These are phyloP conservation scores for Xylaria digitata DNA, from an alignment of 2,329 filamentous ascomycete genomes.

Conservation along the genomic window DNA sequence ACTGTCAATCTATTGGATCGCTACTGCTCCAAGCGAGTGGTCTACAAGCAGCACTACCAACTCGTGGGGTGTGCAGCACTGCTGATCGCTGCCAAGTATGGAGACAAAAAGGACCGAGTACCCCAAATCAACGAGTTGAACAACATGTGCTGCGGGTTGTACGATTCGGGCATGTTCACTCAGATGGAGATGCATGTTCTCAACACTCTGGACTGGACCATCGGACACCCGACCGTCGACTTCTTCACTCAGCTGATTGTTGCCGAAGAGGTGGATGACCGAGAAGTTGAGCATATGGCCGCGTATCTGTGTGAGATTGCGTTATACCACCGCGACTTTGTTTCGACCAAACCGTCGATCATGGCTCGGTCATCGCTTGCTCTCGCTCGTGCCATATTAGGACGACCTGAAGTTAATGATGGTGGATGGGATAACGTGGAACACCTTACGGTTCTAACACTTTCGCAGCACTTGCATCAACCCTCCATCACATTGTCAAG, in stretches of 20 bases:
- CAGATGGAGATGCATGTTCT: constrained; percentile 99
- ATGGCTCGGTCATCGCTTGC: constrained; percentile 90
- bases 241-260: constrained; percentile 91
- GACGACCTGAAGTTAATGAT: constrained; percentile 79
- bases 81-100: constrained; percentile 97
- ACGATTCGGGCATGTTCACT: constrained; percentile 99
- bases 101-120: constrained; percentile 98
- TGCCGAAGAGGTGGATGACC: constrained; percentile 80
- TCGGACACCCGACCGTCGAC: constrained; percentile 96
- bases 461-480: constrained; percentile 69
- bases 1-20: constrained; percentile 96
- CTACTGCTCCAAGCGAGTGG: constrained; percentile 96
- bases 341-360: constrained; percentile 89
- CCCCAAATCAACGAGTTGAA: constrained; percentile 96
- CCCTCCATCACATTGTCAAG: constrained; percentile 68
- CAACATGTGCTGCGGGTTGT: constrained; percentile 98
- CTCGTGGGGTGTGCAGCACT: constrained; percentile 95
- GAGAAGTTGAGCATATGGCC: constrained; percentile 93
- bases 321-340: constrained; percentile 96
- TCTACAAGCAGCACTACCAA: constrained; percentile 99
- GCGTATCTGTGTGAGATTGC: constrained; percentile 95
- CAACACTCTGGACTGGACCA: constrained; percentile 95
- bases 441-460: constrained; percentile 70
- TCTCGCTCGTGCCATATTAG: constrained; percentile 86
- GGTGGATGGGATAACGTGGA: constrained; percentile 81